A percentile compares a stretch with the other conserved stretches of the same genome.
These are phyloP conservation scores for Rhodotorula taiwanensis DNA, from an alignment of 768 basidiomycete species.

Conservation along the genomic window DNA sequence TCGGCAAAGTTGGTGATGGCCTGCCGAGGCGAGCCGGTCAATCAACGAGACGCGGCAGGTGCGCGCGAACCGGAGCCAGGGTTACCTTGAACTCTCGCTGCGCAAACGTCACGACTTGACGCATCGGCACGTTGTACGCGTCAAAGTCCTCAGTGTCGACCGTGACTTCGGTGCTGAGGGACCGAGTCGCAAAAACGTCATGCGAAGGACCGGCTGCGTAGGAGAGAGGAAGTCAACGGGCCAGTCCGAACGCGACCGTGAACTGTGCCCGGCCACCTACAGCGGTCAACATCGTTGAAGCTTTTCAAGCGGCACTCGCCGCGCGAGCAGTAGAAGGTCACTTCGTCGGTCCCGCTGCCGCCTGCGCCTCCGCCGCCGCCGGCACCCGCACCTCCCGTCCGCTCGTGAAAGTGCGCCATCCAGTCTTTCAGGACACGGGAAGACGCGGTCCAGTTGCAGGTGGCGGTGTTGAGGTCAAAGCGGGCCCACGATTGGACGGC, in stretches of 20 bases:
- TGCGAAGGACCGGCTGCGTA: neutral
- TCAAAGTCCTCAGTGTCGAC: conserved; percentile 31
- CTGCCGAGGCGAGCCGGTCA: no score
- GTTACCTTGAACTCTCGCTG: conserved; percentile 31
- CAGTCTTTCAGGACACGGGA: conserved; percentile 25
- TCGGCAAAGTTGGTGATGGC: conserved; percentile 30
- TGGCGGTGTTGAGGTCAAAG: conserved; percentile 10
- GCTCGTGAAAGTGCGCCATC: conserved; percentile 33
- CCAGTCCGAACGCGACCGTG: no score
- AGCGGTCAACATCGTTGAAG: conserved; percentile 9
- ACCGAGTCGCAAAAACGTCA: conserved; percentile 6
- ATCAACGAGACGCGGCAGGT: no score
- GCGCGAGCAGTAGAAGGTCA: conserved; percentile 29
- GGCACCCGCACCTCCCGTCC: neutral
- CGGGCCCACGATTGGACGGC: conserved; percentile 22
- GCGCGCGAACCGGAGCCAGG: no score
- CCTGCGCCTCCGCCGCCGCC: neutral
- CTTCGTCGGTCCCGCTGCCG: conserved; percentile 22
- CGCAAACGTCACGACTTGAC: conserved; percentile 17
- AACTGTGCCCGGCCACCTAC: neutral
- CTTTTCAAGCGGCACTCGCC: conserved; percentile 16
- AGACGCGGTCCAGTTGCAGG: conserved; percentile 22
- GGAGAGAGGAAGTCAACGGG: no score
- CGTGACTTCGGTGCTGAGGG: conserved; percentile 26
- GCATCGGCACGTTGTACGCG: conserved; percentile 12